Percentiles rank a stretch among this genome's conserved stretches.
These are phyloP conservation scores for Aspergillus ruber DNA, from an alignment of 2,329 filamentous ascomycete species.

Conservation along the genomic window DNA sequence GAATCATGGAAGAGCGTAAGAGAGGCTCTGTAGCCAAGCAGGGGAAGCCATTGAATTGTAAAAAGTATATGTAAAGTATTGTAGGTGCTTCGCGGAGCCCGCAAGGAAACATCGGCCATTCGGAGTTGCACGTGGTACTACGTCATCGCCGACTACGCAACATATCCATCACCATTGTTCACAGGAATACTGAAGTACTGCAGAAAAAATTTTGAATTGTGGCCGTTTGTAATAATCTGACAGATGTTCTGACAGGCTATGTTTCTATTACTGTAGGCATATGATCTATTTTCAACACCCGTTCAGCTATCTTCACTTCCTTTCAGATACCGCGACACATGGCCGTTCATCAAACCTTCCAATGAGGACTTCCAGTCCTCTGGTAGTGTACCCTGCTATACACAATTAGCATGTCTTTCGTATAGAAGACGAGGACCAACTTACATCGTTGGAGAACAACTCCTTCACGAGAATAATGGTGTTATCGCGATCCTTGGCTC, in stretches of 20 bases:
- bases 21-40: neutral
- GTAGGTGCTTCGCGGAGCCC: conserved; percentile 1
- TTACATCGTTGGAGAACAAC: conserved; percentile 34
- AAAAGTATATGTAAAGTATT: neutral
- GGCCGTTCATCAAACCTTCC: conserved; percentile 21
- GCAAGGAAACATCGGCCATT: neutral
- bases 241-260: too few relatives aligned
- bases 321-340: conserved; percentile 17
- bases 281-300: neutral
- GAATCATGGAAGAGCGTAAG: conserved; percentile 5
- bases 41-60: neutral
- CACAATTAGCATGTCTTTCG: conserved; percentile 1
- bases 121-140: conserved; percentile 16
- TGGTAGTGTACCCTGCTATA: conserved; percentile 24
- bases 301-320: conserved; percentile 1
- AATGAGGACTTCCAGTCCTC: conserved; percentile 19
- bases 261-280: neutral
- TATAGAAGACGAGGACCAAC: conserved; percentile 7
- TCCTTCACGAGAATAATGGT: conserved; percentile 34
- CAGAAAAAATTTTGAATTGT: too few relatives aligned
- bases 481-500: conserved; percentile 37
- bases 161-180: neutral
- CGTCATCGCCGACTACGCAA: conserved; percentile 11
- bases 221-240: too few relatives aligned
- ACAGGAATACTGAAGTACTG: neutral